Evolutionary conservation across 2,329 filamentous ascomycete genomes (phyloP).

Genomic region (Xylaria hypoxylon): DNA sequence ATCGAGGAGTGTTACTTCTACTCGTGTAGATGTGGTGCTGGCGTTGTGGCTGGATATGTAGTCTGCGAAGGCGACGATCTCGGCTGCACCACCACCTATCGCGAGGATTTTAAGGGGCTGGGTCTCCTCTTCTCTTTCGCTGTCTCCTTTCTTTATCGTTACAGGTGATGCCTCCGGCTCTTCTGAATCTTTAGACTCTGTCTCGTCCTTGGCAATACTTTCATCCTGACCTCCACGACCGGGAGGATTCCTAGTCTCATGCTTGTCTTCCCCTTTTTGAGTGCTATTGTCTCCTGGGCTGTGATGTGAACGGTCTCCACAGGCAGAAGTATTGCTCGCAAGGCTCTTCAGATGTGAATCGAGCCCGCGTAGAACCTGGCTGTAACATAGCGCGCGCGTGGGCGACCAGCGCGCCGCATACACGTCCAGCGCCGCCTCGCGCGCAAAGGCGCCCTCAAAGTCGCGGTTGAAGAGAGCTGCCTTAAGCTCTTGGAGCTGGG

Average conservation of each 20-base stretch:
- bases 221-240: background rate
- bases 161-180: background rate
- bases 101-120: constrained; percentile 57
- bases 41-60: constrained; percentile 49
- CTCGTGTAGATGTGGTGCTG: constrained; percentile 40
- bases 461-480: constrained; percentile 86
- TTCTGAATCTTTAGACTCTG: background rate
- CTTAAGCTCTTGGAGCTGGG: constrained; percentile 83
- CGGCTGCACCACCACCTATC: constrained; percentile 70
- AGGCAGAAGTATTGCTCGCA: background rate
- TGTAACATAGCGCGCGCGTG: constrained; percentile 83
- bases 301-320: background rate
- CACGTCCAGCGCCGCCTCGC: constrained; percentile 73
- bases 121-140: constrained; percentile 9
- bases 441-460: constrained; percentile 82
- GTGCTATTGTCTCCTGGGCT: background rate
- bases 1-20: constrained; percentile 76
- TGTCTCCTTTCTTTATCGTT: background rate
- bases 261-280: background rate
- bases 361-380: constrained; percentile 62
- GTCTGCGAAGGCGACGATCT: constrained; percentile 67
- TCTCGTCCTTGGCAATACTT: background rate
- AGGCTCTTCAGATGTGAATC: constrained; percentile 33
- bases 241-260: background rate
- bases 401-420: constrained; percentile 95